Evolutionary conservation across 805 yeast genomes (phyloP).

Genomic region (Wilhelminamyces savonicus): DNA sequence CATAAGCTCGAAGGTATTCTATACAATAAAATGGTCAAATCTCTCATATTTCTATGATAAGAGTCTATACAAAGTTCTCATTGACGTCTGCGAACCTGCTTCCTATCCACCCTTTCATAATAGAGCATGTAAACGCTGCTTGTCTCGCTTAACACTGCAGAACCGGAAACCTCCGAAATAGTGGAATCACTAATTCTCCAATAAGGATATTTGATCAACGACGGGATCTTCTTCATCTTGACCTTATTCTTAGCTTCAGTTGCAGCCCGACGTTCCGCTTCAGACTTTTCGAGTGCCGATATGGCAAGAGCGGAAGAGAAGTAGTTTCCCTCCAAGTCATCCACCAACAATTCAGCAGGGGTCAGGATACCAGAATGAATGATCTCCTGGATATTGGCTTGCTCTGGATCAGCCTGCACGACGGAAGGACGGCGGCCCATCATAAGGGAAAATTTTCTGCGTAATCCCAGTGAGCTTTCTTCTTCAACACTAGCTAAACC

Average conservation of each 20-base stretch:
- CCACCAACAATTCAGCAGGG: slow-evolving; percentile 35
- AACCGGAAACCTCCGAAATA: slow-evolving; percentile 53
- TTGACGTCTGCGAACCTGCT: slow-evolving; percentile 4
- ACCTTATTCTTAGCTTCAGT: slow-evolving; percentile 15
- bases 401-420: slow-evolving; percentile 31
- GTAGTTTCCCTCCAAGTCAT: slow-evolving; percentile 18
- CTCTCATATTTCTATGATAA: too few relatives aligned
- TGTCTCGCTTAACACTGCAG: slow-evolving; percentile 60
- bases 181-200: slow-evolving; percentile 84
- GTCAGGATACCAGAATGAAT: slow-evolving; percentile 33
- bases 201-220: slow-evolving; percentile 53
- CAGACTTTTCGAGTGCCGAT: slow-evolving; percentile 1
- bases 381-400: slow-evolving; percentile 31
- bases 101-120: slow-evolving; percentile 54
- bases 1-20: too few relatives aligned
- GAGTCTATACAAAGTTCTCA: too few relatives aligned
- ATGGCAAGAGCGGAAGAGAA: slow-evolving; percentile 16
- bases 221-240: slow-evolving; percentile 48
- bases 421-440: slow-evolving; percentile 38
- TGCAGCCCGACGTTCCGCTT: too few relatives aligned
- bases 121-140: slow-evolving; percentile 81
- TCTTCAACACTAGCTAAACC: not conserved
- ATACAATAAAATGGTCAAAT: too few relatives aligned
- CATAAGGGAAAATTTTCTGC: slow-evolving; percentile 29
- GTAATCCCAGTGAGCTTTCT: slow-evolving; percentile 19